A percentile compares a stretch with the other conserved stretches of the same genome.
phyloP scores from a whole-genome alignment of 2,329 filamentous ascomycete genomes.

The Colletotrichum destructivum region DNA sequence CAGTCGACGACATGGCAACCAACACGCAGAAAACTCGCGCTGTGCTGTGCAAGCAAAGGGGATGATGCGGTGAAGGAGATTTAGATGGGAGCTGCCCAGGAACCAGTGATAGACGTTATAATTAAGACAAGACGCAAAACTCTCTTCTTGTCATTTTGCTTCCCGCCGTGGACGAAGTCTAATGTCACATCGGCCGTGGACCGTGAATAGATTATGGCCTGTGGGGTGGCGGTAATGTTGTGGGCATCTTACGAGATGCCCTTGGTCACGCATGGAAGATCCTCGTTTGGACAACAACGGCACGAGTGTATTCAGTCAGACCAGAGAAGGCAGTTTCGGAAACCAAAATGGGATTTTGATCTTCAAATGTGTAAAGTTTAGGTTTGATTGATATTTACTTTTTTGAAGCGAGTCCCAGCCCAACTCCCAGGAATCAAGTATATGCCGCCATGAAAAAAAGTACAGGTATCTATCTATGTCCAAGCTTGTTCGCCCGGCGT shows the following conservation, averaged over 20 bases:
- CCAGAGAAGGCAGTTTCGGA: no score
- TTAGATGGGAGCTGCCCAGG: no score
- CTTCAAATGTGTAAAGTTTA: not conserved
- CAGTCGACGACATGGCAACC: no score
- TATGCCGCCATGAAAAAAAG: not conserved
- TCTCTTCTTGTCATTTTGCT: not conserved
- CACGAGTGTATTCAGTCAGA: no score
- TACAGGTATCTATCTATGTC: not conserved
- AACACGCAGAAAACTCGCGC: no score
- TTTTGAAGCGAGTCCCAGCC: conserved; percentile 9
- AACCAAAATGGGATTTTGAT: not conserved
- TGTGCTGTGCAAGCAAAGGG: no score
- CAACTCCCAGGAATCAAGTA: conserved; percentile 2
- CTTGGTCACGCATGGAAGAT: no score
- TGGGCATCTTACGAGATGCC: not conserved
- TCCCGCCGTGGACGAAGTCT: not conserved
- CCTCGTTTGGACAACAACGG: not conserved
- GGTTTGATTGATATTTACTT: not conserved
- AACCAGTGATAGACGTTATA: no score
- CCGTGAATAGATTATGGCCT: not conserved
- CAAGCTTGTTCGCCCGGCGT: not conserved
- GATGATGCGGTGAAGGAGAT: no score
- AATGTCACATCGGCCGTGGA: not conserved
- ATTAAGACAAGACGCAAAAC: no score
- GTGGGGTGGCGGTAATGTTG: not conserved